These are phyloP conservation scores for Microascus cirrosus DNA, from an alignment of 2,329 filamentous ascomycete species.

Conservation along the genomic window DNA sequence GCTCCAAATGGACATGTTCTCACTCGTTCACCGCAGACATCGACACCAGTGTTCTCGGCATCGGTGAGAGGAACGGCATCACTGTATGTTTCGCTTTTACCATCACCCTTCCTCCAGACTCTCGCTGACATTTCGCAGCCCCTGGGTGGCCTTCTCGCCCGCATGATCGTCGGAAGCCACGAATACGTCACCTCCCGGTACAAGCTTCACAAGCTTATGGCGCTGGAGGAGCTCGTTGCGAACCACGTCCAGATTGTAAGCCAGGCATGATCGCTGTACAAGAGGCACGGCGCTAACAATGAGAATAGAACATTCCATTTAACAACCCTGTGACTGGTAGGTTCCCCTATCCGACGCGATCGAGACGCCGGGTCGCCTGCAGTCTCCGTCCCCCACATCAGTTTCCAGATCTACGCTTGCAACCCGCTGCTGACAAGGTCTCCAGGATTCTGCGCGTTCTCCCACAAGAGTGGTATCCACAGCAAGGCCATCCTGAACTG, in stretches of 20 bases:
- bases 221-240: constrained; percentile 16
- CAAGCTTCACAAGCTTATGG: constrained; percentile 81
- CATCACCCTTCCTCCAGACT: too few relatives aligned
- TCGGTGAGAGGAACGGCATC: constrained; percentile 77
- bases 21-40: constrained; percentile 46
- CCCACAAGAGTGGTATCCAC: constrained; percentile 22
- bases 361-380: not conserved
- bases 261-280: not conserved
- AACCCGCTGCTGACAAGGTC: not conserved
- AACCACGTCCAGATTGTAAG: not conserved
- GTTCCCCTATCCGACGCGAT: not conserved
- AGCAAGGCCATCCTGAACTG: constrained; percentile 10
- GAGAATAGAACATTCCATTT: constrained; percentile 73
- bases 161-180: constrained; percentile 73
- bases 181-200: constrained; percentile 84
- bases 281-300: not conserved
- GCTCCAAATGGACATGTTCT: not conserved
- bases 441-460: constrained; percentile 14
- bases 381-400: not conserved
- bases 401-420: not conserved
- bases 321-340: constrained; percentile 48
- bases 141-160: constrained; percentile 49
- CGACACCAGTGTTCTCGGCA: constrained; percentile 78
- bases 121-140: constrained; percentile 18
- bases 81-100: constrained; percentile 20